Evolutionary conservation across 2,329 filamentous ascomycete genomes (phyloP).

Genomic region (Fusarium pseudonygamai): DNA sequence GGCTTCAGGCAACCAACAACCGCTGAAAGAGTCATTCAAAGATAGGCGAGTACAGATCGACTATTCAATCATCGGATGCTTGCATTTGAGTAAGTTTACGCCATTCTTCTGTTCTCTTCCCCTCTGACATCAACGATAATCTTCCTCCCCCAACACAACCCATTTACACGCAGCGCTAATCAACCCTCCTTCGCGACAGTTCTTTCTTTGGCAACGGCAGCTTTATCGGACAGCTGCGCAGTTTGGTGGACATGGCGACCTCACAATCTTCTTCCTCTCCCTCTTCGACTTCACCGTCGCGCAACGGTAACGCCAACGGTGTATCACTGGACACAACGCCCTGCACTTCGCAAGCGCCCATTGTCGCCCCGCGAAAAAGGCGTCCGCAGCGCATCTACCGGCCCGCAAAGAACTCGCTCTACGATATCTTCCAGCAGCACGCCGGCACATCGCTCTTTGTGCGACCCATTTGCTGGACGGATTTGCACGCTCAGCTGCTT

Average conservation of each 20-base stretch:
- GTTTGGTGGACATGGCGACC: slow-evolving; percentile 44
- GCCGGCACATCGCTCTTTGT: slow-evolving; percentile 59
- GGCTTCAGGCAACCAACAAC: slow-evolving; percentile 31
- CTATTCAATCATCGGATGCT: slow-evolving; percentile 37
- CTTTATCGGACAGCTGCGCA: slow-evolving; percentile 45
- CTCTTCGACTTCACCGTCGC: slow-evolving; percentile 15
- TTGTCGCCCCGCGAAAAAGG: slow-evolving; percentile 35
- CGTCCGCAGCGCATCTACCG: slow-evolving; percentile 48
- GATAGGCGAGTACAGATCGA: not conserved
- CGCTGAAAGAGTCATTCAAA: slow-evolving; percentile 27
- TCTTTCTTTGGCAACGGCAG: slow-evolving; percentile 41
- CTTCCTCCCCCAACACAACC: not conserved
- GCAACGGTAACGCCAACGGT: not conserved
- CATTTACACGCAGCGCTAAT: slow-evolving; percentile 19
- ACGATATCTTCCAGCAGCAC: slow-evolving; percentile 61
- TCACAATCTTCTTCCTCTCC: slow-evolving; percentile 22
- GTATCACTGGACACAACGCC: slow-evolving; percentile 37
- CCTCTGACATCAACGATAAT: not conserved
- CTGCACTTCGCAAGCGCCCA: slow-evolving; percentile 39
- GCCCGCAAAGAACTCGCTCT: slow-evolving; percentile 60
- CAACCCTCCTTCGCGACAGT: slow-evolving; percentile 9
- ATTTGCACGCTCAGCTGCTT: slow-evolving; percentile 59
- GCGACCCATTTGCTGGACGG: slow-evolving; percentile 66
- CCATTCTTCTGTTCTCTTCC: not conserved
- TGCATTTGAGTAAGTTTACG: slow-evolving; percentile 42